Conservation (phyloP, 2,329 filamentous ascomycete species). For the Cladosporium velox region DNA sequence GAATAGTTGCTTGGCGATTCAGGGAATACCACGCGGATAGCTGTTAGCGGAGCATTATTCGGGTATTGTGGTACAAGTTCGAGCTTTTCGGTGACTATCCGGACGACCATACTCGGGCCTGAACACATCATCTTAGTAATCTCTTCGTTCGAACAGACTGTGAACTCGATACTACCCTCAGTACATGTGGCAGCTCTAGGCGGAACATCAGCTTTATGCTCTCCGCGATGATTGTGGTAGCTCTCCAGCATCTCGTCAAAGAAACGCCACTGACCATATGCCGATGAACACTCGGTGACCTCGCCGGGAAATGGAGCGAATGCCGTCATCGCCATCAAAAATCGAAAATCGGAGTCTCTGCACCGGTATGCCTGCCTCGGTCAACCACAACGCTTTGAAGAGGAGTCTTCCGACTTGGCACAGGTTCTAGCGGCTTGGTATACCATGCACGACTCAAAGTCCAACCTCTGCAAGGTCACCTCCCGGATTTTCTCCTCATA, state of each 20-base stretch:
- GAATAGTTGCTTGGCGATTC: not conserved
- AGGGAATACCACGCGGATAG: not conserved
- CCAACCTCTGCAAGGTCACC: not conserved
- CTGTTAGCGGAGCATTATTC: not conserved
- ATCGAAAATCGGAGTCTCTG: not conserved
- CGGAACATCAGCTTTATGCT: not conserved
- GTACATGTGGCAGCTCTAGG: not conserved
- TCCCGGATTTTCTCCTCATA: conserved; percentile 13
- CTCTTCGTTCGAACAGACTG: not conserved
- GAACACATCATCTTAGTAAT: not conserved
- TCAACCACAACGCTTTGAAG: not conserved
- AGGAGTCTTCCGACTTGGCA: conserved; percentile 7
- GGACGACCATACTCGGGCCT: not conserved
- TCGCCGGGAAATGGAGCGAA: not conserved
- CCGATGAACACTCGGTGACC: not conserved
- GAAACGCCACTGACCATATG: not conserved
- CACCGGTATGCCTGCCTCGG: not conserved
- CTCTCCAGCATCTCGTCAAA: not conserved
- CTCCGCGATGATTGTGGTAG: not conserved
- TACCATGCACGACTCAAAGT: conserved; percentile 6
- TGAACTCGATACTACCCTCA: not conserved
- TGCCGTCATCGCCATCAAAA: not conserved
- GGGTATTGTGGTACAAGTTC: not conserved
- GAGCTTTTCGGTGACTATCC: not conserved
- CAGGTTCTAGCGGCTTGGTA: conserved; percentile 1